Percentiles rank a stretch among this genome's conserved stretches.
Evolutionary conservation across 2,329 filamentous ascomycete genomes (phyloP).

Genomic region (Helotiales sp.): DNA sequence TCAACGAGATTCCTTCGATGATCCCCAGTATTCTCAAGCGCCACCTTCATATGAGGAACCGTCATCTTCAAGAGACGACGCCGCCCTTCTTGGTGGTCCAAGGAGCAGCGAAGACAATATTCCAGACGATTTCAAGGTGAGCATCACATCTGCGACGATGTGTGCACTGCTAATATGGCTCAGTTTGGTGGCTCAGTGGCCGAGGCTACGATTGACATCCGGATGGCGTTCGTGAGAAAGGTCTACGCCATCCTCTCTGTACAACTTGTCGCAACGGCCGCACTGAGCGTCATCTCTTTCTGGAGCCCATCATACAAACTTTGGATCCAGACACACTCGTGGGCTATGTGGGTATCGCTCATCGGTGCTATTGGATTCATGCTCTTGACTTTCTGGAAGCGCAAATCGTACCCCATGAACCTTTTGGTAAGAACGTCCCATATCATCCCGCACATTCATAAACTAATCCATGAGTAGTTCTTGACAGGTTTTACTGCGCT

Average conservation of each 20-base stretch:
- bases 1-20: constrained; percentile 83
- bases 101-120: constrained; percentile 86
- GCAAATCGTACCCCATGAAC: constrained; percentile 93
- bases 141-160: not conserved
- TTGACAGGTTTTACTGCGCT: constrained; percentile 76
- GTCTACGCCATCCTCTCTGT: constrained; percentile 98
- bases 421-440: constrained; percentile 50
- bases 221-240: constrained; percentile 95
- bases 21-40: constrained; percentile 67
- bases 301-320: constrained; percentile 73
- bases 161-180: constrained; percentile 14
- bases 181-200: constrained; percentile 91
- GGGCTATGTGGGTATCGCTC: constrained; percentile 83
- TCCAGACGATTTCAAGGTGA: constrained; percentile 94
- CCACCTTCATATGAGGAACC: constrained; percentile 77
- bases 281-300: constrained; percentile 82
- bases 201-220: constrained; percentile 91
- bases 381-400: constrained; percentile 90
- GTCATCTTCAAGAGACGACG: constrained; percentile 54
- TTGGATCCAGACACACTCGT: constrained; percentile 85
- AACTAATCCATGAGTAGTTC: not conserved
- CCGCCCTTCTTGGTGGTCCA: constrained; percentile 62
- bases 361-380: constrained; percentile 83
- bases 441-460: too few relatives aligned
- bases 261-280: constrained; percentile 82